Evolutionary conservation across 2,329 filamentous ascomycete species (phyloP), one percentile per base, ranked within the genome.

Genomic region (Calonectria ilicicola): DNA sequence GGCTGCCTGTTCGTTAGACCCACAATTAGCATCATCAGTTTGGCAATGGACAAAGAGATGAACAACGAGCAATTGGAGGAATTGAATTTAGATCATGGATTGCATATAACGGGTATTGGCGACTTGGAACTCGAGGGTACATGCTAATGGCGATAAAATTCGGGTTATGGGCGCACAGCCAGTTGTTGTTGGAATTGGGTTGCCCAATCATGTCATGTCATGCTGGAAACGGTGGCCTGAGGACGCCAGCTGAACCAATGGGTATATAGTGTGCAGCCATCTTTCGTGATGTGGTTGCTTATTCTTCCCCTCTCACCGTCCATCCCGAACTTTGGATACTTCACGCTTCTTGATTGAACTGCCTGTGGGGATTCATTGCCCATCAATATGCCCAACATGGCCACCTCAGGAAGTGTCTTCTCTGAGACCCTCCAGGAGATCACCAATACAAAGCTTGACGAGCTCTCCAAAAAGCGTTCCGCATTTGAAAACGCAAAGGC

Each of bases 391-490:
- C 5, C 10, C 73, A 76, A 10, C 70, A 82, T 82, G 80, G 62
- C 78, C 2, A 67, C 77, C 14, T 79, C 78, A 0, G 76, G 83
- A 35, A 84, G 83, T 68, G 83, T 85, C 72, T 84, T 86, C 73
- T 86, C 85, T 1, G 80, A 85, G 70, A 87, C 85, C 0, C 81
- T 87, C 1, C 84, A 83, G 46, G 81, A 84, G 62, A 86, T 87
- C 73, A 87, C 85, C 44, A 83, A 82, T 49, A 85, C 83, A 53
- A 87, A 87, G 63, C 83, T 87, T 1, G 81, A 85, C 8, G 85
- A 87, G 67, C 79, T 87, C 0, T 84, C 84, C 26, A 87, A 86
- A 69, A 81, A 83, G 21, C 83, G 84, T 5, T 73, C 78, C 3
- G 72, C 74, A 14, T 87, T 84, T 65, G 85, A 87, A 38, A 73